Percentiles rank a stretch among this genome's conserved stretches.
Evolutionary conservation across 2,329 filamentous ascomycete genomes (phyloP).

Genomic region (Hymenoscyphus fructigenus): DNA sequence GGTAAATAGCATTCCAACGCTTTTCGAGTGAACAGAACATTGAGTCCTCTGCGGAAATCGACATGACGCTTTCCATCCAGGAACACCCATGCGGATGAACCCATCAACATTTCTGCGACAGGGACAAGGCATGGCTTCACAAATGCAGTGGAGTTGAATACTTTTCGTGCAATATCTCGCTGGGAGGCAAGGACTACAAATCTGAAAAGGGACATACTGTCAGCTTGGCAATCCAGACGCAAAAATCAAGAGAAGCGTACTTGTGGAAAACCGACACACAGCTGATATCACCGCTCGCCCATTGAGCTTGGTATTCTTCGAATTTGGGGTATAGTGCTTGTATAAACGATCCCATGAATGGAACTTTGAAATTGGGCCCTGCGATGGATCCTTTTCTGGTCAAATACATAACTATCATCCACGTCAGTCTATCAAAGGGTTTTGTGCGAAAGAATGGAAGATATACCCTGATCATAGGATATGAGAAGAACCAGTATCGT

Average conservation of each 20-base stretch:
- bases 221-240: background rate
- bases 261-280: constrained; percentile 87
- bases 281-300: constrained; percentile 74
- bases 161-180: constrained; percentile 76
- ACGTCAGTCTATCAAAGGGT: background rate
- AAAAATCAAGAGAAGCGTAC: constrained; percentile 42
- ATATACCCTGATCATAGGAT: constrained; percentile 43
- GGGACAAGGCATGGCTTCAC: constrained; percentile 79
- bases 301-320: constrained; percentile 71
- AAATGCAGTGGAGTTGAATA: constrained; percentile 75
- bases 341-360: constrained; percentile 73
- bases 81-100: constrained; percentile 76
- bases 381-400: constrained; percentile 60
- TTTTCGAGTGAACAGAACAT: constrained; percentile 71
- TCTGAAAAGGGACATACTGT: constrained; percentile 41
- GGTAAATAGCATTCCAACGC: constrained; percentile 71
- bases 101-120: constrained; percentile 70
- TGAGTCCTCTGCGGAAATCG: constrained; percentile 74
- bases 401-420: constrained; percentile 55
- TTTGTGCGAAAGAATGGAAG: background rate
- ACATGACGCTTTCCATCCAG: constrained; percentile 73
- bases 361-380: constrained; percentile 63
- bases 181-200: constrained; percentile 79
- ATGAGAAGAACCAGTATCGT: background rate
- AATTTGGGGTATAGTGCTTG: constrained; percentile 75